Conservation (phyloP, 352 stramenopile species). For the Thraustochytrium sp. region DNA sequence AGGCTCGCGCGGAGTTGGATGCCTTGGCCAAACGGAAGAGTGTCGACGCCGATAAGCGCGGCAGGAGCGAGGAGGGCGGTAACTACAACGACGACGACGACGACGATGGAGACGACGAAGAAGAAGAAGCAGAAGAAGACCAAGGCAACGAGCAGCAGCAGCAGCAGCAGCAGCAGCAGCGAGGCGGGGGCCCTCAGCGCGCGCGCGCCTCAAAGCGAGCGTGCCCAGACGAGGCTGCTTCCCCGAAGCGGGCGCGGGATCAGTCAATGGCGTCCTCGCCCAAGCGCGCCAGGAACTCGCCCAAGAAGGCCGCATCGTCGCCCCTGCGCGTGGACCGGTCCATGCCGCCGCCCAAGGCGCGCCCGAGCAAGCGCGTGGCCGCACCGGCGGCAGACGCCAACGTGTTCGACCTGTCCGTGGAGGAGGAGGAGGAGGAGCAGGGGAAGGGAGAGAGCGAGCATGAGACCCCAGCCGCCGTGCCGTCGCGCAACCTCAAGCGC, state of each 20-base stretch:
- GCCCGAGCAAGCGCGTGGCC: not conserved
- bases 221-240: too few species aligned
- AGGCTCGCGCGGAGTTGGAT: not conserved
- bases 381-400: not conserved
- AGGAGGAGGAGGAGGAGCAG: not conserved
- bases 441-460: not conserved
- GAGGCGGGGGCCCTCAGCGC: not conserved
- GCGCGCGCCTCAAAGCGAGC: too few species aligned
- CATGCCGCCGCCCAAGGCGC: not conserved
- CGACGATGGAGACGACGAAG: not conserved
- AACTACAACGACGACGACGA: constrained; percentile 54
- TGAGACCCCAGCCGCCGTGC: not conserved
- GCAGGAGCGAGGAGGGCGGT: constrained; percentile 28
- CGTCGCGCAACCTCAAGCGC: not conserved
- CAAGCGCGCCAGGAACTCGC: not conserved
- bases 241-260: too few species aligned
- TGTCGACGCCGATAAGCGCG: not conserved
- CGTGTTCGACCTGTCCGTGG: not conserved
- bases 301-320: not conserved
- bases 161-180: not conserved
- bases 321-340: not conserved
- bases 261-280: not conserved
- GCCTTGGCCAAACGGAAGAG: not conserved
- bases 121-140: not conserved
- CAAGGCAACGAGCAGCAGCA: not conserved